phyloP scores from a whole-genome alignment of 305 asterid genomes.

The Solanum aculeatissimum region DNA sequence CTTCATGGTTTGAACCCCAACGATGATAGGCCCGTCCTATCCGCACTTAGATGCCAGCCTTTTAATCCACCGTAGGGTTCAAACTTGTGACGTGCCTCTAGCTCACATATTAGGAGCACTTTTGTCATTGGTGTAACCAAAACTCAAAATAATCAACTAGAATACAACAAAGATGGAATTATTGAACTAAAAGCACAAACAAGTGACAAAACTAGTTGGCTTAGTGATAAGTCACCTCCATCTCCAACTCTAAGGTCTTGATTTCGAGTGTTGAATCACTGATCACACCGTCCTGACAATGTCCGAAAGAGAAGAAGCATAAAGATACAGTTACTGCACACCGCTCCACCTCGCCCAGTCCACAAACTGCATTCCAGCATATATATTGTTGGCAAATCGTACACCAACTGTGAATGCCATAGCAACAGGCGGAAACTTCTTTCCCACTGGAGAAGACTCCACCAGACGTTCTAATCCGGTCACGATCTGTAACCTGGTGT shows the following conservation, averaged over 20 bases:
- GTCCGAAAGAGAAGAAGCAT: neutral
- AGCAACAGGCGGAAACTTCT: conserved; percentile 60
- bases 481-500: conserved; percentile 83
- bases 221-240: neutral
- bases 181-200: neutral
- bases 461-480: conserved; percentile 79
- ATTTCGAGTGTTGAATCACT: neutral
- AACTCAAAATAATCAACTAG: neutral
- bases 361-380: conserved; percentile 94
- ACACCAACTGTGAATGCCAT: conserved; percentile 87
- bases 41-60: neutral
- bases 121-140: neutral
- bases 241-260: neutral
- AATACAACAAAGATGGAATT: neutral
- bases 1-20: neutral
- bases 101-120: neutral
- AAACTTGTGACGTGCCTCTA: neutral
- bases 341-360: conserved; percentile 91
- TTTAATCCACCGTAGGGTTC: neutral
- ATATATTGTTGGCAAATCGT: conserved; percentile 74
- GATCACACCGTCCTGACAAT: neutral
- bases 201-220: neutral
- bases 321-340: conserved; percentile 31
- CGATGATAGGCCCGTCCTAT: neutral
- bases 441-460: conserved; percentile 69